A percentile compares a stretch with the other conserved stretches of the same genome.
Evolutionary conservation across 2,329 filamentous ascomycete species (phyloP).

Genomic region (Fulvia fulva): DNA sequence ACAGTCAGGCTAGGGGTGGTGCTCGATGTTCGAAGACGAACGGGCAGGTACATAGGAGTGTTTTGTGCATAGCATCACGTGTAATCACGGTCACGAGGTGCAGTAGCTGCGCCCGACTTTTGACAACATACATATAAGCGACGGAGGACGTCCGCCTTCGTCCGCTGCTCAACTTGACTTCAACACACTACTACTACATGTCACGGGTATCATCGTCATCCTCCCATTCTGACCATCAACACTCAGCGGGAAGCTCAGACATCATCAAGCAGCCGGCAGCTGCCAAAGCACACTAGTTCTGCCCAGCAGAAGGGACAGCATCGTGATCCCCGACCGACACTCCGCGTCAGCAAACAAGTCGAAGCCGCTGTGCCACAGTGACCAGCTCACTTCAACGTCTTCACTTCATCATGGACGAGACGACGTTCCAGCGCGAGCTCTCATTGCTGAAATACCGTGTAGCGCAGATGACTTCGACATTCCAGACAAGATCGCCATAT

Average conservation of each 20-base stretch:
- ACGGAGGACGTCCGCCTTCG: too few species aligned
- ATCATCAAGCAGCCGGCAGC: not conserved
- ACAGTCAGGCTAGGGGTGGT: too few species aligned
- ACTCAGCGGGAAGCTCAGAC: not conserved
- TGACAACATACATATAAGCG: too few species aligned
- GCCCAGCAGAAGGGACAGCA: not conserved
- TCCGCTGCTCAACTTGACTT: not conserved
- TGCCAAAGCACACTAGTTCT: too few species aligned
- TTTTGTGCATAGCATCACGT: too few species aligned
- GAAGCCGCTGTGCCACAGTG: not conserved
- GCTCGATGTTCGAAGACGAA: too few species aligned
- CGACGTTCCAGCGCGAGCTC: conserved; percentile 25
- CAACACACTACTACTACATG: not conserved
- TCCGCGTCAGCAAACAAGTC: conserved; percentile 1
- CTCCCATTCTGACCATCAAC: not conserved
- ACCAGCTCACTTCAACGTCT: not conserved
- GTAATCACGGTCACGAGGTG: too few species aligned
- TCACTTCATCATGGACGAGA: conserved; percentile 27
- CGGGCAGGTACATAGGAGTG: too few species aligned
- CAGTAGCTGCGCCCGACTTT: too few species aligned
- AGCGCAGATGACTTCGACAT: conserved; percentile 18
- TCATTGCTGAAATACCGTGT: conserved; percentile 23
- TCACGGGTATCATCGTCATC: not conserved
- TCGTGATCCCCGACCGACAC: not conserved
- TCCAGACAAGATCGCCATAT: conserved; percentile 5